These are phyloP conservation scores for Trichoderma gracile DNA, from an alignment of 2,329 filamentous ascomycete genomes.

Conservation along the genomic window DNA sequence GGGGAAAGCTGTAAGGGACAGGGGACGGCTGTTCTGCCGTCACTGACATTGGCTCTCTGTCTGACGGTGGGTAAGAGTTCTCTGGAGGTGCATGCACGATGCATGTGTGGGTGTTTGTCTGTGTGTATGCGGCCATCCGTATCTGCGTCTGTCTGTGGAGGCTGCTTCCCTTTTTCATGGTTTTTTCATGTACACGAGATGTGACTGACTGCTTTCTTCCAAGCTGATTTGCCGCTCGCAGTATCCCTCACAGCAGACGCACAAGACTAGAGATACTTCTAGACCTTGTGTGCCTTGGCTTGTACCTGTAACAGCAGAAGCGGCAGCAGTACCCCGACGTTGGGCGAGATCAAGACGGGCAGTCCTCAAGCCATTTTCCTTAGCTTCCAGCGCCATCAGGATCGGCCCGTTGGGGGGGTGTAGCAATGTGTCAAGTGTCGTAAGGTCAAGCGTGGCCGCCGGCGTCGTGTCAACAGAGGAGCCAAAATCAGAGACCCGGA, in stretches of 20 bases:
- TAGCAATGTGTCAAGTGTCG: background rate
- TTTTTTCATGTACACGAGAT: slow-evolving; percentile 7
- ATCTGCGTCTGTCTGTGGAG: background rate
- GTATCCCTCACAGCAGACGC: background rate
- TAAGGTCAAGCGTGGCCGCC: slow-evolving; percentile 1
- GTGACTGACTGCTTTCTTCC: background rate
- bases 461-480: slow-evolving; percentile 16
- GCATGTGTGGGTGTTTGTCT: slow-evolving; percentile 19
- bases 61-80: slow-evolving; percentile 5
- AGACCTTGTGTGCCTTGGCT: background rate
- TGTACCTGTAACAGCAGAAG: no score
- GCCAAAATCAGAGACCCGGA: background rate
- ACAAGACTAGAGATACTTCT: background rate
- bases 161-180: background rate
- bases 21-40: background rate
- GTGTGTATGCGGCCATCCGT: slow-evolving; percentile 21
- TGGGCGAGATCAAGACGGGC: no score
- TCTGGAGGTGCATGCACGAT: slow-evolving; percentile 20
- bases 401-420: slow-evolving; percentile 21
- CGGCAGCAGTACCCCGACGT: background rate
- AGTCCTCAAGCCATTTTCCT: background rate
- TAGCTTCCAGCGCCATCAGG: slow-evolving; percentile 16
- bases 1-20: slow-evolving; percentile 18
- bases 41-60: slow-evolving; percentile 2
- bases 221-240: background rate